Base-by-base conservation (phyloP, 2,329 filamentous ascomycete species). In the Fusarium pseudocircinatum region DNA sequence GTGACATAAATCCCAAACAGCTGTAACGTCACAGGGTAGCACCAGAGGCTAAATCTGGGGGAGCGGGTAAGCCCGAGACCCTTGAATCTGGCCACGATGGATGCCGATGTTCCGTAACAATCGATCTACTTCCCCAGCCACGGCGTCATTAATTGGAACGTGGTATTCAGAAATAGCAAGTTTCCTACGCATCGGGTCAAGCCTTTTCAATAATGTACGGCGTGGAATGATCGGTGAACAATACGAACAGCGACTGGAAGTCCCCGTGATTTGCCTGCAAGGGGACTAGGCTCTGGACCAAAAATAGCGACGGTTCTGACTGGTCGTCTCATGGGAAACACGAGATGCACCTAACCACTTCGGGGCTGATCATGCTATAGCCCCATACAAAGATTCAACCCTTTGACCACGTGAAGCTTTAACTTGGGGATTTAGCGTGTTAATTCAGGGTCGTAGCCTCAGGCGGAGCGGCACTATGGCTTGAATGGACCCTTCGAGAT, bases 21-120 rank as follows among this genome's bases (percentile, higher is more conserved):
- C 5, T 58, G 64, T 60, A 67, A 67, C 52, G 52, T 67, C 34
- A 52, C 64, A 67, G 53, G 37, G 37, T 37, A 37, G n/a, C 47
- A 40, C 4, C 13, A 43, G 24, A 30, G 49, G 32, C 26, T 68
- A 68, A 69, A 69, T 56, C 58, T 42, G 65, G 65, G 32, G 56
- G 65, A 32, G 44, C 65, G 67, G 65, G 50, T 56, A 53, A 26
- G 54, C 50, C 67, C 67, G 58, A 69, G 65, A 54, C 42, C 56
- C 28, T 54, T 44, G 43, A 18, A 10, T 28, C 13, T 47, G 39
- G 32, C 3, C 37, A 37, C 24, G 10, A n/a, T 39, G 20, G 20
- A 30, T 54, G 59, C 67, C 65, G 67, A 69, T 28, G 3, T 18
- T 37, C 67, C 65, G 65, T 43, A 28, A 7, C 18, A 57, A 32